A percentile compares a stretch with the other conserved stretches of the same genome.
Conservation (phyloP, 1,284 basidiomycete genomes). For the Malassezia nana region DNA sequence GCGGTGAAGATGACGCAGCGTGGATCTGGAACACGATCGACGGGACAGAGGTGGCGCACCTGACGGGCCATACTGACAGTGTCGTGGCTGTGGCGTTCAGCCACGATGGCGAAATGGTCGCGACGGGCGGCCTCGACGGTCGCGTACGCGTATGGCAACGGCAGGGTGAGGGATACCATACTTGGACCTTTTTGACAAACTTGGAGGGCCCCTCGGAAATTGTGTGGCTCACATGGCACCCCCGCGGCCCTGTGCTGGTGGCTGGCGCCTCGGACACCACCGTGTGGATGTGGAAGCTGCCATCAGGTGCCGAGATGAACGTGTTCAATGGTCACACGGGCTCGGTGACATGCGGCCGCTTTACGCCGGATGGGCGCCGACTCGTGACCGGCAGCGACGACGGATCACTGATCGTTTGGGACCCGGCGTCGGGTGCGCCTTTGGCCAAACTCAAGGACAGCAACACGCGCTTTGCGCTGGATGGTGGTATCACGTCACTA, state of each 20-base stretch:
- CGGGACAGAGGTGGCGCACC: slow-evolving; percentile 67
- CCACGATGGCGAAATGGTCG: slow-evolving; percentile 75
- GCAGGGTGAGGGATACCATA: slow-evolving; percentile 54
- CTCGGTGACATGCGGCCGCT: slow-evolving; percentile 74
- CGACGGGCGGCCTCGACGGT: slow-evolving; percentile 96
- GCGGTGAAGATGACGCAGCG: slow-evolving; percentile 88
- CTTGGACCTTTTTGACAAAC: slow-evolving; percentile 85
- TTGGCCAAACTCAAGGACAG: slow-evolving; percentile 63
- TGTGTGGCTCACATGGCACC: slow-evolving; percentile 94
- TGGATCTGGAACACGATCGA: slow-evolving; percentile 85
- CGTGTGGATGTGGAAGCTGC: slow-evolving; percentile 98
- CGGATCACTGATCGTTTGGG: slow-evolving; percentile 79
- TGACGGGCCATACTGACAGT: slow-evolving; percentile 85
- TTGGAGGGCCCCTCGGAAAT: slow-evolving; percentile 91
- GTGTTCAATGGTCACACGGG: slow-evolving; percentile 85
- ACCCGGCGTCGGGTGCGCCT: slow-evolving; percentile 68
- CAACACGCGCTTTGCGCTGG: slow-evolving; percentile 50
- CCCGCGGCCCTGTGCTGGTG: slow-evolving; percentile 75
- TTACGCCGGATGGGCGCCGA: slow-evolving; percentile 68
- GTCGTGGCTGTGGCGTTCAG: slow-evolving; percentile 74
- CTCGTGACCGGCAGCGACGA: slow-evolving; percentile 74
- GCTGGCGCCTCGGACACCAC: slow-evolving; percentile 88
- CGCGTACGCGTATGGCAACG: slow-evolving; percentile 76
- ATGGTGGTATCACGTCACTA: slow-evolving; percentile 75
- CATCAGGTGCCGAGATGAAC: slow-evolving; percentile 84